phyloP scores from a whole-genome alignment of 1,139 yeast species.

The Casaregolazyma suthepensis region DNA sequence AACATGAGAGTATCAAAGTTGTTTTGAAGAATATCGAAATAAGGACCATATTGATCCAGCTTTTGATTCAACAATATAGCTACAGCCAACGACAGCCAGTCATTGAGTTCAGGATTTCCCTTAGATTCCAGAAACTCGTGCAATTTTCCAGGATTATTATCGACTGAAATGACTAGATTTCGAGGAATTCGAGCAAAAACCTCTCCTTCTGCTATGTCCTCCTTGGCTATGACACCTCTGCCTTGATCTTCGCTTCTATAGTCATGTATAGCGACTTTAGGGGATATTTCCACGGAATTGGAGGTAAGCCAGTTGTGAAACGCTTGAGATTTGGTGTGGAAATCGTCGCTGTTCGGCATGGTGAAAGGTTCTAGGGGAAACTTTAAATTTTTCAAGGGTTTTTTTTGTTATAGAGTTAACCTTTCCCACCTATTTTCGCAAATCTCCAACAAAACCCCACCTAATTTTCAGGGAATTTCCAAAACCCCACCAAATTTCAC shows the following conservation, averaged over 20 bases:
- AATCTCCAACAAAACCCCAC: neutral
- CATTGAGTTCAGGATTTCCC: slow-evolving; percentile 38
- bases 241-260: slow-evolving; percentile 59
- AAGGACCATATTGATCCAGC: slow-evolving; percentile 57
- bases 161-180: slow-evolving; percentile 47
- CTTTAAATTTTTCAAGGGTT: neutral
- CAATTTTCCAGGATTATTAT: slow-evolving; percentile 43
- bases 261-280: slow-evolving; percentile 56
- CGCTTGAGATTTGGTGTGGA: slow-evolving; percentile 34
- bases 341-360: slow-evolving; percentile 21
- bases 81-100: slow-evolving; percentile 75
- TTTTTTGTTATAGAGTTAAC: no score
- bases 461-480: neutral
- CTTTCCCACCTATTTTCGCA: neutral
- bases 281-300: slow-evolving; percentile 45
- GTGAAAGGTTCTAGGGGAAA: neutral
- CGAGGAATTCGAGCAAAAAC: slow-evolving; percentile 66
- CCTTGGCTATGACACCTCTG: slow-evolving; percentile 64
- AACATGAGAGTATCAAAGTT: slow-evolving; percentile 68
- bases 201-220: slow-evolving; percentile 56
- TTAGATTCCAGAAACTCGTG: slow-evolving; percentile 35
- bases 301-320: slow-evolving; percentile 51
- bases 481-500: neutral
- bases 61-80: slow-evolving; percentile 46
- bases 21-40: slow-evolving; percentile 64